phyloP scores from a whole-genome alignment of 2,329 filamentous ascomycete species.

The Colletotrichum tanaceti region DNA sequence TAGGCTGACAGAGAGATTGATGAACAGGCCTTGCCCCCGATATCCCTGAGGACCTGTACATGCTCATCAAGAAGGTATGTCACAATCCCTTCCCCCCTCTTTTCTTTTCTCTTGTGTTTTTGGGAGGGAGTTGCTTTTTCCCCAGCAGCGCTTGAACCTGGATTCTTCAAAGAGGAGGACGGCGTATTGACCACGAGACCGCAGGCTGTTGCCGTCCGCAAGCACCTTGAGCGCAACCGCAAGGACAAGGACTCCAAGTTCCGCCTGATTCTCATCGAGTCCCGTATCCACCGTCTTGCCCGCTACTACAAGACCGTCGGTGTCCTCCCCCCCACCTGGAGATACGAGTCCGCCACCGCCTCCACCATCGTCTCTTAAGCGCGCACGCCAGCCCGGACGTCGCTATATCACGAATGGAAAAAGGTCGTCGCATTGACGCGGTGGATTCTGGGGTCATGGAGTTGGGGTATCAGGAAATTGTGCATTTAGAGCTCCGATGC shows the following conservation, averaged over 20 bases:
- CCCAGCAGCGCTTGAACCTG: too few relatives aligned
- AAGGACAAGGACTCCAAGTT: conserved; percentile 99
- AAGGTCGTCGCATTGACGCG: conserved; percentile 41
- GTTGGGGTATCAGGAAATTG: conserved; percentile 54
- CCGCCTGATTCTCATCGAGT: conserved; percentile 99
- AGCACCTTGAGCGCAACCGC: conserved; percentile 99
- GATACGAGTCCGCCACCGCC: conserved; percentile 98
- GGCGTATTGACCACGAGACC: conserved; percentile 7
- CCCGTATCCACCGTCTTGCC: conserved; percentile 99
- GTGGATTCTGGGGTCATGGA: conserved; percentile 57
- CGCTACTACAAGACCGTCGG: conserved; percentile 99
- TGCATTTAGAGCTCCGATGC: conserved; percentile 60
- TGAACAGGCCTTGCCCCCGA: conserved; percentile 94
- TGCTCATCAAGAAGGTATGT: conserved; percentile 98
- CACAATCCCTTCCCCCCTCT: too few relatives aligned
- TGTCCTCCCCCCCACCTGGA: conserved; percentile 91
- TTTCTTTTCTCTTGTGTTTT: too few relatives aligned
- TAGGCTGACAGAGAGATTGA: conserved; percentile 92
- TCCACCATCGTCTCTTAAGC: conserved; percentile 94
- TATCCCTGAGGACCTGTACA: conserved; percentile 99
- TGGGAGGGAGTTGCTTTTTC: too few relatives aligned
- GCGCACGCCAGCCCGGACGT: conserved; percentile 50
- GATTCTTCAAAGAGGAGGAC: conserved; percentile 1
- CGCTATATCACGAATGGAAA: conserved; percentile 37
- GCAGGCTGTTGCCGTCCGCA: conserved; percentile 96